Evolutionary conservation across 2,329 filamentous ascomycete species (phyloP).

Genomic region (Ophiosphaerella herpotricha): DNA sequence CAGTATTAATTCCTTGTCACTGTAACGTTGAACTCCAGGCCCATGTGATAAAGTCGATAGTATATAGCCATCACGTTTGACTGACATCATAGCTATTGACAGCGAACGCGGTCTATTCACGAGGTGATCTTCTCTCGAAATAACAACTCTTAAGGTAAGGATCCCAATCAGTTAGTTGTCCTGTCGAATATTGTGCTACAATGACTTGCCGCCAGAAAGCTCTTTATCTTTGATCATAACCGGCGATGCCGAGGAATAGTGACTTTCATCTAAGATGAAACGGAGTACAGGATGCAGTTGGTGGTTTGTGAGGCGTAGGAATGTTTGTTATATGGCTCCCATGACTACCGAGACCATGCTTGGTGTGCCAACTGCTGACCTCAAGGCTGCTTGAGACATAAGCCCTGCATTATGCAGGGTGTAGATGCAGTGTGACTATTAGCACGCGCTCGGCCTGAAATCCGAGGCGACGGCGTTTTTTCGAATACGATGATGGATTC

Average conservation of each 20-base stretch:
- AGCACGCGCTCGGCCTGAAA: conserved; percentile 10
- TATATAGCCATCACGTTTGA: too few relatives aligned
- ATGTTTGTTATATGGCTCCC: conserved; percentile 6
- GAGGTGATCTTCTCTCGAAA: too few relatives aligned
- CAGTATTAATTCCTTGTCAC: not conserved
- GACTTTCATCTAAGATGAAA: not conserved
- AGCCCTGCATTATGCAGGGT: conserved; percentile 4
- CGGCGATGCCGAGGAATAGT: too few relatives aligned
- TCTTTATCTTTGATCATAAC: too few relatives aligned
- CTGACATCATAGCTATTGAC: too few relatives aligned
- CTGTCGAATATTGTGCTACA: too few relatives aligned
- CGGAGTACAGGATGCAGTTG: not conserved
- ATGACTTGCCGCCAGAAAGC: too few relatives aligned
- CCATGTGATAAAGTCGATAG: not conserved
- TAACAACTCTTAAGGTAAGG: too few relatives aligned
- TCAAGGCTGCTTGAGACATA: conserved; percentile 11
- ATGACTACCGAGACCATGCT: conserved; percentile 13
- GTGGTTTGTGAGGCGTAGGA: not conserved
- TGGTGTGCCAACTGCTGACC: conserved; percentile 9
- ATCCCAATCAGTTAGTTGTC: too few relatives aligned
- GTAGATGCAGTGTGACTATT: conserved; percentile 18
- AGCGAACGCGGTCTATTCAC: too few relatives aligned
- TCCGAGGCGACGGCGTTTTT: conserved; percentile 1
- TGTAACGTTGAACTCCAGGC: not conserved
- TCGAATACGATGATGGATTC: not conserved